These are phyloP conservation scores for Paraglomus brasilianum DNA, from an alignment of 192 early-diverging fungal genomes.

Conservation along the genomic window DNA sequence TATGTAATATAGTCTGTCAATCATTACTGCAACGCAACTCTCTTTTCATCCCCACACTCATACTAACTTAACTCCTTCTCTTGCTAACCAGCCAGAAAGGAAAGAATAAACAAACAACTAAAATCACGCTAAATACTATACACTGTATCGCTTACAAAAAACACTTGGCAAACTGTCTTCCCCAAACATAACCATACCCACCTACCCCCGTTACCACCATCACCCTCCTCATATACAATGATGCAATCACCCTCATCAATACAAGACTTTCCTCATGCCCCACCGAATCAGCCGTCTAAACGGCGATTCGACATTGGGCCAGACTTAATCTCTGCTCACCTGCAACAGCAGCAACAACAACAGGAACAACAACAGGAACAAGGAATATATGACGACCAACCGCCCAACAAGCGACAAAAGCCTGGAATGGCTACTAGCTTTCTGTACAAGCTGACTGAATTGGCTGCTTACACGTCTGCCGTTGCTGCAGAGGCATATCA, in stretches of 20 bases:
- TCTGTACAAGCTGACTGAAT: constrained; percentile 22
- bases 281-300: neutral
- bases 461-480: constrained; percentile 16
- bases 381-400: neutral
- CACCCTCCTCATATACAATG: no score
- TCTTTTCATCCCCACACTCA: no score
- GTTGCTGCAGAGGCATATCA: constrained; percentile 11
- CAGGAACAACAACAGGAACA: neutral
- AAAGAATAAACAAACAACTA: no score
- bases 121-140: no score
- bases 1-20: no score
- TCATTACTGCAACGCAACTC: no score
- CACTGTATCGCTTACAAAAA: no score
- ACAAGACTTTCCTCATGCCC: constrained; percentile 7
- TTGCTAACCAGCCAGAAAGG: no score
- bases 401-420: constrained; percentile 4
- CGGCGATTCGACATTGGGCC: constrained; percentile 1
- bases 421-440: constrained; percentile 23
- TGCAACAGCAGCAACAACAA: neutral
- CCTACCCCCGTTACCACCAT: no score
- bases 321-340: neutral
- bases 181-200: no score
- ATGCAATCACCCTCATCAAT: constrained; percentile 1
- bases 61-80: no score
- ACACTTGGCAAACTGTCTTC: no score